These are phyloP conservation scores for Penicillium ochrochloron DNA, from an alignment of 495 filamentous ascomycete genomes.

Conservation along the genomic window DNA sequence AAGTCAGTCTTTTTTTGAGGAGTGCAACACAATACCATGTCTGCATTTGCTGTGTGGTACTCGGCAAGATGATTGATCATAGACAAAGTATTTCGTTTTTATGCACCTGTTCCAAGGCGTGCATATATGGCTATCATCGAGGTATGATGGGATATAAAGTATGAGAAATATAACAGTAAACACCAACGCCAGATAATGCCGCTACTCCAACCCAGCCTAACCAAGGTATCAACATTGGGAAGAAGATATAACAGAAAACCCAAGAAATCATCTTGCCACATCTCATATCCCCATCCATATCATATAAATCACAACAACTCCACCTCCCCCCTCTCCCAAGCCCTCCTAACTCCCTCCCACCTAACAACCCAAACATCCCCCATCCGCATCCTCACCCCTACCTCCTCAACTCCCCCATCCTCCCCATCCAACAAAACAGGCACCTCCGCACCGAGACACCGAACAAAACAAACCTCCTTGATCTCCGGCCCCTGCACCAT, in stretches of 20 bases:
- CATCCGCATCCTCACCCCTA: conserved; percentile 62
- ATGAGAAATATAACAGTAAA: conserved; percentile 6
- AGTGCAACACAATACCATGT: neutral
- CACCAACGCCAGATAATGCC: conserved; percentile 19
- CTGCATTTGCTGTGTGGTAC: neutral
- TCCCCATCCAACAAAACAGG: conserved; percentile 58
- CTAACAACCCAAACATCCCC: conserved; percentile 87
- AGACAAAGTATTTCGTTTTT: conserved; percentile 2
- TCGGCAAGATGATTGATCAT: neutral
- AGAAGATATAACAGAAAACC: neutral
- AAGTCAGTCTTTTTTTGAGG: neutral
- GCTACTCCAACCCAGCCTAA: neutral
- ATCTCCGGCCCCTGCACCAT: conserved; percentile 91
- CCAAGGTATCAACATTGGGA: neutral
- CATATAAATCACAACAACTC: conserved; percentile 71
- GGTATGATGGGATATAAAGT: neutral
- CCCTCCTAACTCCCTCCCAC: conserved; percentile 78
- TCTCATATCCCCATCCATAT: neutral
- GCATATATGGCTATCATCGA: neutral
- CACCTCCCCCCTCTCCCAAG: conserved; percentile 73
- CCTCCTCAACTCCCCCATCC: conserved; percentile 58
- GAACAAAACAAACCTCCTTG: conserved; percentile 80
- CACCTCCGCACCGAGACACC: conserved; percentile 66
- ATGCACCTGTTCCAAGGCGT: neutral
- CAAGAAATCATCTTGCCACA: neutral